A percentile compares a stretch with the other conserved stretches of the same genome.
Conservation (phyloP, 2,329 filamentous ascomycete genomes). For the Cadophora malorum region DNA sequence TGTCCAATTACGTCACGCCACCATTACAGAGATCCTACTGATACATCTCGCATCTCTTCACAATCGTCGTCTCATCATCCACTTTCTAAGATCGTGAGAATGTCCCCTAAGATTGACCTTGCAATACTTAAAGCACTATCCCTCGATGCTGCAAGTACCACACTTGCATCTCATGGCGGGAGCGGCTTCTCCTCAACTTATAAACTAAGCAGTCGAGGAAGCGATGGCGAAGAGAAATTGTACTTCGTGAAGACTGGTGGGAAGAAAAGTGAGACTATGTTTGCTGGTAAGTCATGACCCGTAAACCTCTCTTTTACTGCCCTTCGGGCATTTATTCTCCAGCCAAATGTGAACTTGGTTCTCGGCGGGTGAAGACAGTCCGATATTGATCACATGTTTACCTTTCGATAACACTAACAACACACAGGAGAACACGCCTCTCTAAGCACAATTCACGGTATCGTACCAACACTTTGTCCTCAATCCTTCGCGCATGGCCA, state of each 20-base stretch:
- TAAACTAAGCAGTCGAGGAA: conserved; percentile 56
- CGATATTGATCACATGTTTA: neutral
- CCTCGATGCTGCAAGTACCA: conserved; percentile 60
- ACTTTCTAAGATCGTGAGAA: conserved; percentile 33
- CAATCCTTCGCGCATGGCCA: conserved; percentile 74
- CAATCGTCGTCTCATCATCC: neutral
- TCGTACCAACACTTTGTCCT: conserved; percentile 78
- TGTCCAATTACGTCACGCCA: neutral
- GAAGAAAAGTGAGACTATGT: conserved; percentile 69
- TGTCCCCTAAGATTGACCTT: conserved; percentile 61
- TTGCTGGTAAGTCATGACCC: conserved; percentile 57
- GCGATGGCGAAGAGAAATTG: conserved; percentile 37
- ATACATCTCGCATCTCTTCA: neutral
- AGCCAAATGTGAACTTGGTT: neutral
- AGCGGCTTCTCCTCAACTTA: conserved; percentile 74
- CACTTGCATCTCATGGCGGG: conserved; percentile 65
- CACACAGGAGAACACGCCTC: conserved; percentile 79
- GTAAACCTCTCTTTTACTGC: neutral
- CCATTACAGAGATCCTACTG: neutral
- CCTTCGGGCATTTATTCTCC: neutral
- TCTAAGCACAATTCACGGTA: conserved; percentile 78
- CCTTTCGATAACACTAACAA: neutral
- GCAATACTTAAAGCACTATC: conserved; percentile 66
- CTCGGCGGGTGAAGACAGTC: neutral
- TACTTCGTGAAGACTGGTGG: conserved; percentile 81